These are phyloP conservation scores for Nicotiana attenuata DNA, from an alignment of 257 asterid species.

Conservation along the genomic window DNA sequence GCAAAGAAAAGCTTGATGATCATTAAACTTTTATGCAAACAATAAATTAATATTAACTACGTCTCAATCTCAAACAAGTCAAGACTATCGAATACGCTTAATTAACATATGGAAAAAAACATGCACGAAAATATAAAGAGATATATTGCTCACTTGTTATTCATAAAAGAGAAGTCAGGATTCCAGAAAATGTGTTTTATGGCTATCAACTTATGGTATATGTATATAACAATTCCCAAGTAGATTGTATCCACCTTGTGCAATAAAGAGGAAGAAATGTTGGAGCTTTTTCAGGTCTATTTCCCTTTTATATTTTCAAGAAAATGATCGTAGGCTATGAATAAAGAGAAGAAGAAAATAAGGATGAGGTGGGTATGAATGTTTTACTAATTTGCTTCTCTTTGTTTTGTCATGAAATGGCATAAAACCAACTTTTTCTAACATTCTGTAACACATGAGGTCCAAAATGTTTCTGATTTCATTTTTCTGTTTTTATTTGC, in stretches of 20 bases:
- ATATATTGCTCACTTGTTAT: neutral
- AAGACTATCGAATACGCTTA: neutral
- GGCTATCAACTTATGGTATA: neutral
- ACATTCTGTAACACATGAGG: neutral
- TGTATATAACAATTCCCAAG: neutral
- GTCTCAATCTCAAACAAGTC: neutral
- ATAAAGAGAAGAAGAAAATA: too few relatives aligned
- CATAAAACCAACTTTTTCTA: neutral
- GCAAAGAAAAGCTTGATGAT: too few relatives aligned
- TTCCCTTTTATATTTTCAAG: neutral
- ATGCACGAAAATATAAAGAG: neutral
- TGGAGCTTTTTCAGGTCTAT: neutral
- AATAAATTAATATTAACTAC: too few relatives aligned
- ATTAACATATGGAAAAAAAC: neutral
- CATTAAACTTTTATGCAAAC: too few relatives aligned
- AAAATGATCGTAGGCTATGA: neutral
- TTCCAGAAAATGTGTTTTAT: neutral
- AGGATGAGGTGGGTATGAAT: too few relatives aligned
- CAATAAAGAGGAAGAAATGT: neutral
- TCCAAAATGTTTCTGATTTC: neutral
- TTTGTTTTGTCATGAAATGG: too few relatives aligned
- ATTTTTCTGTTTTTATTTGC: conserved; percentile 9
- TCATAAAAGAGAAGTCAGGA: neutral
- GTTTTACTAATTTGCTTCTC: too few relatives aligned
- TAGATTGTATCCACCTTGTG: neutral